Conservation (phyloP, 768 basidiomycete species). For the Russula sp. region DNA sequence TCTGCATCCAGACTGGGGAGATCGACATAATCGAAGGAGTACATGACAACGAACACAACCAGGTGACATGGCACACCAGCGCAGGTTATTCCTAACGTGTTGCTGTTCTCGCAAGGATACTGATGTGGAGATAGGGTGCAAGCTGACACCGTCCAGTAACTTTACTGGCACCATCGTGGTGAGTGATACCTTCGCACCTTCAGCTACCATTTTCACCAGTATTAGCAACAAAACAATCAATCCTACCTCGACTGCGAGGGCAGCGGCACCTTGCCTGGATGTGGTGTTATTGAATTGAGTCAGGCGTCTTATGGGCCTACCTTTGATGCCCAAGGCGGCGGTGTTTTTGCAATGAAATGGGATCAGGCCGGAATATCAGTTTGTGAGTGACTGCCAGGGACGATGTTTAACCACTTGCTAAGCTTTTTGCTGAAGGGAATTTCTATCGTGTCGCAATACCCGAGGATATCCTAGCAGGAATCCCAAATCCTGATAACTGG, state of each 20-base stretch:
- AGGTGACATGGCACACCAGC: slow-evolving; percentile 74
- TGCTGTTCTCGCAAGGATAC: slow-evolving; percentile 3
- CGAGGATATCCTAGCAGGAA: slow-evolving; percentile 50
- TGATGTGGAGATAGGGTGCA: slow-evolving; percentile 41
- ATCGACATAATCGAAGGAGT: slow-evolving; percentile 84
- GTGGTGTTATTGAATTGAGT: slow-evolving; percentile 74
- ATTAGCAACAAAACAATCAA: slow-evolving; percentile 40
- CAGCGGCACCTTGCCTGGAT: slow-evolving; percentile 50
- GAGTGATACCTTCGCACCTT: slow-evolving; percentile 24
- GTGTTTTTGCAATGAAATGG: slow-evolving; percentile 89
- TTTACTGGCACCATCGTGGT: slow-evolving; percentile 62
- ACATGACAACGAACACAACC: slow-evolving; percentile 77
- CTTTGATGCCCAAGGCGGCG: slow-evolving; percentile 75
- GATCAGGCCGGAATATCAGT: slow-evolving; percentile 67
- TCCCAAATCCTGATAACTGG: slow-evolving; percentile 63
- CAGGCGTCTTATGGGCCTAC: slow-evolving; percentile 75
- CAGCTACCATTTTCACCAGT: not conserved
- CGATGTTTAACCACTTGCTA: not conserved
- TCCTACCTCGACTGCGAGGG: slow-evolving; percentile 49
- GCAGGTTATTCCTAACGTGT: slow-evolving; percentile 35
- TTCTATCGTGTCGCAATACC: slow-evolving; percentile 78
- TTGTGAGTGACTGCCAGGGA: slow-evolving; percentile 41
- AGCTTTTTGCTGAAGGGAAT: slow-evolving; percentile 47
- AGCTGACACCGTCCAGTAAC: slow-evolving; percentile 42
- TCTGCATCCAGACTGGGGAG: slow-evolving; percentile 52